Conservation (phyloP, 2,329 filamentous ascomycete species). For the Chalara sp. region DNA sequence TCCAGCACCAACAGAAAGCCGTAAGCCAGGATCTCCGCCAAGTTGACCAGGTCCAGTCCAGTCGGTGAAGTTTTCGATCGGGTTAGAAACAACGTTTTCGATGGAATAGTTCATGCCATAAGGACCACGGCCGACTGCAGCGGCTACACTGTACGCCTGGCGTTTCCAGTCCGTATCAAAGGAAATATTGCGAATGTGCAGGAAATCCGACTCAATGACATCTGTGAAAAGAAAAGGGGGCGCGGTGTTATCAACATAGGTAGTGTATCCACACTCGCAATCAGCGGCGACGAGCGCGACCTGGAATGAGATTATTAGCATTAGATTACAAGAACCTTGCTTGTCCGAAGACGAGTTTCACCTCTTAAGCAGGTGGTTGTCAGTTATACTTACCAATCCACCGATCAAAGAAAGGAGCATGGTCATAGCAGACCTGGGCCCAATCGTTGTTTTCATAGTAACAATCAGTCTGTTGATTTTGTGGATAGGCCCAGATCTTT, state of each 20-base stretch:
- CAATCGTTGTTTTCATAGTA: too few species aligned
- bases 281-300: constrained; percentile 30
- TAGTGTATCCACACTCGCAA: constrained; percentile 69
- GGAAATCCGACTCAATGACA: constrained; percentile 65
- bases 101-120: constrained; percentile 56
- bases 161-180: constrained; percentile 54
- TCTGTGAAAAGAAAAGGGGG: constrained; percentile 56
- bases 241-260: constrained; percentile 35
- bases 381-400: too few species aligned
- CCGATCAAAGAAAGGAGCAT: too few species aligned
- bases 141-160: constrained; percentile 60
- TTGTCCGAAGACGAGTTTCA: too few species aligned
- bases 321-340: too few species aligned
- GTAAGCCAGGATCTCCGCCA: constrained; percentile 44
- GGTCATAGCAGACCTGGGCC: too few species aligned
- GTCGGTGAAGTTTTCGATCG: constrained; percentile 33
- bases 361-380: too few species aligned
- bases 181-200: constrained; percentile 42
- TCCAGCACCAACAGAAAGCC: constrained; percentile 45
- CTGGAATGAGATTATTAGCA: not conserved
- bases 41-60: constrained; percentile 38
- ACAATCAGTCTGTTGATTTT: too few species aligned
- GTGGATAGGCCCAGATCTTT: too few species aligned
- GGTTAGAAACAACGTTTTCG: constrained; percentile 50
- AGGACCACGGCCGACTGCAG: constrained; percentile 49